Evolutionary conservation across 805 yeast genomes (phyloP).

Genomic region (Pichia membranifaciens): DNA sequence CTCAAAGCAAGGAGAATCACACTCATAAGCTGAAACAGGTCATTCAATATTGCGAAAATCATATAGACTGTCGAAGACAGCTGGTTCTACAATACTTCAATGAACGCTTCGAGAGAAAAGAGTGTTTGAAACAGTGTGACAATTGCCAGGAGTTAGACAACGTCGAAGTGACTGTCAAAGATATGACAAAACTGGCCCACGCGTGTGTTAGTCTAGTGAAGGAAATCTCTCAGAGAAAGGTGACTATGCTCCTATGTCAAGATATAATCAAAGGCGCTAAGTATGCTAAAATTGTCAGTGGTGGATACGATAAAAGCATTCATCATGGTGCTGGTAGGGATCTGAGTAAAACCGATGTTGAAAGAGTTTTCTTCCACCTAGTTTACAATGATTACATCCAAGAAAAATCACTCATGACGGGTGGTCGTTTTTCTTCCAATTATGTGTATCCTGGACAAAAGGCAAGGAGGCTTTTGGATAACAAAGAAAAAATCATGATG

Average conservation of each 20-base stretch:
- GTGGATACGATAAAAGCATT: constrained; percentile 56
- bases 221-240: constrained; percentile 48
- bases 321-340: constrained; percentile 67
- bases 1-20: constrained; percentile 67
- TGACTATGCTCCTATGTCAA: constrained; percentile 75
- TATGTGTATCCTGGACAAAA: constrained; percentile 61
- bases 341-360: constrained; percentile 63
- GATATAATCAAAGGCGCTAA: constrained; percentile 77
- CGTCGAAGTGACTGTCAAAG: constrained; percentile 45
- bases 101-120: constrained; percentile 63
- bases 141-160: constrained; percentile 55
- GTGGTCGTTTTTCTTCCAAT: constrained; percentile 74
- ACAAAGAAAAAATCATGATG: constrained; percentile 41
- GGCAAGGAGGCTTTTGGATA: constrained; percentile 42
- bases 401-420: constrained; percentile 64
- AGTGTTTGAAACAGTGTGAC: constrained; percentile 76
- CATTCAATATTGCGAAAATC: constrained; percentile 85
- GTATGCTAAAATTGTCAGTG: constrained; percentile 50
- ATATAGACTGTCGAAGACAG: constrained; percentile 82
- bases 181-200: constrained; percentile 61
- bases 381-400: constrained; percentile 57
- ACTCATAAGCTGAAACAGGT: constrained; percentile 73
- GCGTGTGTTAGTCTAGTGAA: constrained; percentile 56
- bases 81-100: constrained; percentile 88
- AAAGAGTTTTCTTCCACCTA: constrained; percentile 75